A percentile compares a stretch with the other conserved stretches of the same genome.
These are phyloP conservation scores for Dryadomyces quercivorus DNA, from an alignment of 2,329 filamentous ascomycete species.

Conservation along the genomic window DNA sequence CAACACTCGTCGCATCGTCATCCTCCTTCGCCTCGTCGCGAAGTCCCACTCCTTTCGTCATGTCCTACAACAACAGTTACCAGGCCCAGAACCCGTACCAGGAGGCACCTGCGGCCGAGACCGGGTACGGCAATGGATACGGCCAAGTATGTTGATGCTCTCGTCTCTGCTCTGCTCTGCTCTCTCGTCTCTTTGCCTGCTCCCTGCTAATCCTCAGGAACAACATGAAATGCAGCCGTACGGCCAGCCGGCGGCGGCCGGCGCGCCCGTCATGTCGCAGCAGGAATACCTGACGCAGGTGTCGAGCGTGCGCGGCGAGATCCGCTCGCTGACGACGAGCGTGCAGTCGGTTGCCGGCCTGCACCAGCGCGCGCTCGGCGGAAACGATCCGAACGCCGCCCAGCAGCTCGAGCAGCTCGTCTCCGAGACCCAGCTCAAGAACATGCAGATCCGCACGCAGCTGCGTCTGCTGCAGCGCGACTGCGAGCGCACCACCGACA, in stretches of 20 bases:
- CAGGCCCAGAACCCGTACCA: slow-evolving; percentile 2
- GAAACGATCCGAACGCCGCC: slow-evolving; percentile 43
- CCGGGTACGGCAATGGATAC: slow-evolving; percentile 2
- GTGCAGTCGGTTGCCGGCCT: slow-evolving; percentile 56
- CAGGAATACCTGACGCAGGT: slow-evolving; percentile 59
- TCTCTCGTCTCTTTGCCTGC: neutral
- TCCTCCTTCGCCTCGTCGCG: neutral
- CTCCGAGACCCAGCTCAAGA: slow-evolving; percentile 57
- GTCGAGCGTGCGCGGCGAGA: slow-evolving; percentile 53
- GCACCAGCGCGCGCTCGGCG: slow-evolving; percentile 60
- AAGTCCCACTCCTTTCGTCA: neutral
- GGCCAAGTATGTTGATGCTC: slow-evolving; percentile 1
- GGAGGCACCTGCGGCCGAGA: neutral
- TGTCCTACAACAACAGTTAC: slow-evolving; percentile 6
- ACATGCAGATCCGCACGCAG: slow-evolving; percentile 65
- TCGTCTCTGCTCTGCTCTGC: neutral
- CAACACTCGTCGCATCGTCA: neutral
- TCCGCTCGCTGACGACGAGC: slow-evolving; percentile 52
- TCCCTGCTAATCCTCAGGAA: slow-evolving; percentile 14
- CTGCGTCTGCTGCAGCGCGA: slow-evolving; percentile 67
- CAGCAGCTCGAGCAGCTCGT: slow-evolving; percentile 55
- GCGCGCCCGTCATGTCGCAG: slow-evolving; percentile 38
- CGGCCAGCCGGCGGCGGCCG: slow-evolving; percentile 14
- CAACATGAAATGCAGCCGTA: slow-evolving; percentile 41
- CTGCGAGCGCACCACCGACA: slow-evolving; percentile 48